Base-by-base conservation (phyloP, 768 basidiomycete genomes). In the Austroboletus festivus region DNA sequence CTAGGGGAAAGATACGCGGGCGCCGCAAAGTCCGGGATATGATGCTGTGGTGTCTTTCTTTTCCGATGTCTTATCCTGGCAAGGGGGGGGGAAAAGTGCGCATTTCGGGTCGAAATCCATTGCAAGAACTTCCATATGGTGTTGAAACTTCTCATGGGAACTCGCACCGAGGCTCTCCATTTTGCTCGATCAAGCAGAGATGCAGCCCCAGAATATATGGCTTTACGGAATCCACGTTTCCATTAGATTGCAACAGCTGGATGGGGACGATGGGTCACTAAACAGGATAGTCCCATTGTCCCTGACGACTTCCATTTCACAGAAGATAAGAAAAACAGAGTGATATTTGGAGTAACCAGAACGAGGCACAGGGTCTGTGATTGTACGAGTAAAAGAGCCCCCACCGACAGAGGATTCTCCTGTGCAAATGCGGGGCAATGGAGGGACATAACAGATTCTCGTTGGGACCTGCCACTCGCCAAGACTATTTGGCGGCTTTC, bases 401-500 rank as follows among this genome's bases (percentile, higher is more conserved):
- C 61, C 50, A 51, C 42, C 38, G 18, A 52, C 9, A 7, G 31
- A 34, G 20, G 42, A 51, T 60, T 48, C 53, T 52, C 59, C 48
- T 18, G 38, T 44, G n/a, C 20, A 21, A 24, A 22, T 8, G 42
- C 11, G 16, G 19, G 26, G 21, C 37, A 20, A 47, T 30, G 47
- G 28, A n/a, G 42, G 41, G 30, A 51, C 30, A 20, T 8, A 51
- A 52, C 52, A 50, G 55, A 53, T 51, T 50, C 56, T 46, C 35
- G 38, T 20, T n/a, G 44, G 23, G 50, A 48, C 50, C 59, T 54
- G 51, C 61, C 53, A 48, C 42, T 47, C 34, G 46, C 61, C 50
- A 45, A 52, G 57, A 63, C 69, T 70, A 78, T 69, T 78, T 77
- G 48, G 51, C 53, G 34, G 47, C 38, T 52, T 56, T 56, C 22